Base-by-base conservation (phyloP, 352 stramenopile species). In the Globisporangium radiosum region DNA sequence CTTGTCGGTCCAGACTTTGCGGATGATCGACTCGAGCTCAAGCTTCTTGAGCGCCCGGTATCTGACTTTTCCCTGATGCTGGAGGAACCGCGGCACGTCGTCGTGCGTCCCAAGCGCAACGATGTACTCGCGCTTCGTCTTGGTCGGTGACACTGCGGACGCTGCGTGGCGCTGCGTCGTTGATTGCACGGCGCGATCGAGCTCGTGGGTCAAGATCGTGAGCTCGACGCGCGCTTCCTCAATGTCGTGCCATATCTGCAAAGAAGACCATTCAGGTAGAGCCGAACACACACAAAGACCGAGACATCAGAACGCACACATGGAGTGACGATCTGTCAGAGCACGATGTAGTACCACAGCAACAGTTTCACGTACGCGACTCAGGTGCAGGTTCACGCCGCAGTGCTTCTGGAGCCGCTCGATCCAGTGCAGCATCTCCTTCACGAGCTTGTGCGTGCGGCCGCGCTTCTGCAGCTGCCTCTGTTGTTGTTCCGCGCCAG, bases 361-460 rank as follows among this genome's bases (percentile, higher is more conserved):
- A 33, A 33, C 25, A 33, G 25, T 33, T 33, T 33, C 25, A 64
- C 66, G 6, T 64, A 92, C 82, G n/a, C 77, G 72, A 65, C 74
- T 88, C 2, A 92, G 64, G 47, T 90, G 74, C 1, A 92, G 64
- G 57, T 87, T 92, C 1, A 90, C 80, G 11, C 78, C 80, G 47
- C 80, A 90, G 58, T 90, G 80, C 52, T 89, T 89, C 45, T 92
- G 82, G 6, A 92, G 72, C 1, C 78, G 78, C 49, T 90, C 80
- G 36, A 92, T 87, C 80, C 82, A 92, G 54, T 88, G 74, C 9
- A 89, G 36, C 64, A 92, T 85, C 56, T 90, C 82, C 47, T 80
- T 82, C 0, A 92, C 80, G 0, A 92, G 66, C 3, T 64, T 62
- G 40, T 82, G 76, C 0, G 76, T 87, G 15, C 61, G 56, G 19